Conservation (phyloP, 805 yeast genomes). For the Pichia pseudocactophila region DNA sequence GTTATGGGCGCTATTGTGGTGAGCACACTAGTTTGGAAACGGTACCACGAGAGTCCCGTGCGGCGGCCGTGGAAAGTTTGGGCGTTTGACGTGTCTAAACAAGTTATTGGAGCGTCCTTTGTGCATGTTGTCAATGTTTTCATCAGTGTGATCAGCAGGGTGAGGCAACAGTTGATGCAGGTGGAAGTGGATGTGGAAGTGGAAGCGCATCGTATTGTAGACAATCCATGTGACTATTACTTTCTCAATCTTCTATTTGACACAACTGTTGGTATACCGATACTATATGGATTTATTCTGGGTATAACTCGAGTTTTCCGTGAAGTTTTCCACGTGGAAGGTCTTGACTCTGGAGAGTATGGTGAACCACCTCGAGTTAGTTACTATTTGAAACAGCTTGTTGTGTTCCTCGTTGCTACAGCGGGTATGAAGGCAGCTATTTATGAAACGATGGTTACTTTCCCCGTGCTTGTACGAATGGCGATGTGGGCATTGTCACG, state of each 20-base stretch:
- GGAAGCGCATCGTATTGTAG: slow-evolving; percentile 21
- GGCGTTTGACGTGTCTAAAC: slow-evolving; percentile 86
- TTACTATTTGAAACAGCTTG: slow-evolving; percentile 64
- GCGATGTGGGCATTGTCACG: slow-evolving; percentile 75
- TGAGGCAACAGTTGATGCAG: slow-evolving; percentile 4
- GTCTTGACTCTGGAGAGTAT: slow-evolving; percentile 50
- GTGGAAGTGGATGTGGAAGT: too few relatives aligned
- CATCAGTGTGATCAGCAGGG: slow-evolving; percentile 51
- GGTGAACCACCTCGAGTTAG: slow-evolving; percentile 56
- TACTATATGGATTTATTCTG: slow-evolving; percentile 43
- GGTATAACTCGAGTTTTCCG: slow-evolving; percentile 41
- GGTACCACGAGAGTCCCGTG: slow-evolving; percentile 69
- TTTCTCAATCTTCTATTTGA: slow-evolving; percentile 81
- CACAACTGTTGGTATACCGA: slow-evolving; percentile 89
- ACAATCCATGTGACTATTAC: slow-evolving; percentile 88
- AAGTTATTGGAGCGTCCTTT: slow-evolving; percentile 77
- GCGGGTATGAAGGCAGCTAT: slow-evolving; percentile 49
- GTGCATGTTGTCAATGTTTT: slow-evolving; percentile 72
- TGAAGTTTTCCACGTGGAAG: too few relatives aligned
- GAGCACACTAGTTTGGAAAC: slow-evolving; percentile 61
- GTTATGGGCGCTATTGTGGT: slow-evolving; percentile 71
- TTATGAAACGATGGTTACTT: slow-evolving; percentile 46
- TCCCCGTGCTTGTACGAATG: slow-evolving; percentile 59
- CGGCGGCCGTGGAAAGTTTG: slow-evolving; percentile 83
- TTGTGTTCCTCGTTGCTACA: slow-evolving; percentile 56